Evolutionary conservation across 768 basidiomycete species (phyloP), one percentile per base, ranked within the genome.

Genomic region (Trametes meyenii): DNA sequence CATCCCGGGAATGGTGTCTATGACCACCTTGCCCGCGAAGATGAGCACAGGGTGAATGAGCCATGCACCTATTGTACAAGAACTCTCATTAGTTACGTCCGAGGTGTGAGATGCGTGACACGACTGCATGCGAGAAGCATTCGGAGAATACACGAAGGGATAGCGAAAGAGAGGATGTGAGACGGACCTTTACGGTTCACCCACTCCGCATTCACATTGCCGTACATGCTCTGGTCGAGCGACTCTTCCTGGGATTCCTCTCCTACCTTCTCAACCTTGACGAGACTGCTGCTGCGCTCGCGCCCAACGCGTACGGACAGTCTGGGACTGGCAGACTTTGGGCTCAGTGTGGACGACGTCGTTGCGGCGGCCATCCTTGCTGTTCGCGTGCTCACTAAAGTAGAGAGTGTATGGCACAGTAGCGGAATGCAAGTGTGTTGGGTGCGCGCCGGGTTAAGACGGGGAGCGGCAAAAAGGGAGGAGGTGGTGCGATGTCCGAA

Each of bases 41-140:
- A 99, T 94, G 71, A 99, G 86, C 42, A 98, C 88, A 57, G 96
- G 85, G 73, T 99, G 97, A 62, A 99, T 98, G 67, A 96, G 77
- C 97, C 97, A 99, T 67, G 97, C 96, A 60, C 97, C 96, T 98
- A 68, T 3, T 33, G 39, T 36, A 53, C 16, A 11, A 38, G 13
- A 14, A n/a, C n/a, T n/a, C n/a, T n/a, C n/a, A n/a, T n/a, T n/a
- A n/a, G n/a, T n/a, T n/a, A n/a, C n/a, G n/a, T n/a, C n/a, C n/a
- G n/a, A n/a, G n/a, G n/a, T n/a, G n/a, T n/a, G n/a, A n/a, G 29
- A 33, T 33, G 29, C 29, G 29, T 3, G 29, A 8, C 29, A 33
- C 29, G 8, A 8, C 8, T 8, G 29, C 29, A 33, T 33, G 29
- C 8, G 29, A 33, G 29, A 8, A 33, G 8, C 29, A 33, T 33